phyloP scores from a whole-genome alignment of 2,329 filamentous ascomycete genomes.

The Amesomyces nigricolor region DNA sequence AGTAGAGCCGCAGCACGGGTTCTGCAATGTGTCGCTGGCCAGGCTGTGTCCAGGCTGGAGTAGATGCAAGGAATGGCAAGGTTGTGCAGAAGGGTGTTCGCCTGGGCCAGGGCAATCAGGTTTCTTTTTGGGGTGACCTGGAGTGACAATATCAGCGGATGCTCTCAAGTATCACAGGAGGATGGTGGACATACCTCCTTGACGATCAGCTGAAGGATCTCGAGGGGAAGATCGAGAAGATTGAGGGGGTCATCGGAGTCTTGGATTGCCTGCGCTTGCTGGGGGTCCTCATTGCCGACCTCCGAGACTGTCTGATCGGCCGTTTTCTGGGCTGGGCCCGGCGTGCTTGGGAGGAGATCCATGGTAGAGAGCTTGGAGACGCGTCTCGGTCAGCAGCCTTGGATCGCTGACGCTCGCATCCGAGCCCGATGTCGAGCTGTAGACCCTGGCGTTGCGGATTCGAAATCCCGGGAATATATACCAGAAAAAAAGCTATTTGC shows the following conservation, averaged over 20 bases:
- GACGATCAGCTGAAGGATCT: constrained; percentile 71
- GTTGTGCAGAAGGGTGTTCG: constrained; percentile 70
- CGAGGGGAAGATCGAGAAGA: constrained; percentile 70
- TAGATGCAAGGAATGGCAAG: constrained; percentile 76
- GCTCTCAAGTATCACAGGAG: not conserved
- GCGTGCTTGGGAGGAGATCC: constrained; percentile 10
- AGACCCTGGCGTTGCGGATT: too few species aligned
- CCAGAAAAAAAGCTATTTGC: too few species aligned
- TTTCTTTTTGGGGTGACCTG: constrained; percentile 79
- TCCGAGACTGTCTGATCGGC: constrained; percentile 32
- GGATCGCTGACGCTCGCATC: too few species aligned
- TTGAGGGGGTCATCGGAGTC: constrained; percentile 52
- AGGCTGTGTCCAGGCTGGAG: constrained; percentile 80
- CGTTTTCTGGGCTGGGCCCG: constrained; percentile 19
- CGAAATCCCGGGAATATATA: too few species aligned
- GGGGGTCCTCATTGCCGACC: constrained; percentile 53
- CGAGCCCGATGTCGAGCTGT: too few species aligned
- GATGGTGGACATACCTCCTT: constrained; percentile 56
- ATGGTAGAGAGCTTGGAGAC: not conserved
- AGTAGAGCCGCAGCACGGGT: constrained; percentile 71
- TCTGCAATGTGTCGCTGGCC: constrained; percentile 66
- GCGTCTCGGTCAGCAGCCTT: too few species aligned
- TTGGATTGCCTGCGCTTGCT: constrained; percentile 62
- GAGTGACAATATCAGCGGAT: constrained; percentile 10
- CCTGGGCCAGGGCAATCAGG: constrained; percentile 69